Conservation (phyloP, 495 filamentous ascomycete species). For the Daldinia caldariorum region DNA sequence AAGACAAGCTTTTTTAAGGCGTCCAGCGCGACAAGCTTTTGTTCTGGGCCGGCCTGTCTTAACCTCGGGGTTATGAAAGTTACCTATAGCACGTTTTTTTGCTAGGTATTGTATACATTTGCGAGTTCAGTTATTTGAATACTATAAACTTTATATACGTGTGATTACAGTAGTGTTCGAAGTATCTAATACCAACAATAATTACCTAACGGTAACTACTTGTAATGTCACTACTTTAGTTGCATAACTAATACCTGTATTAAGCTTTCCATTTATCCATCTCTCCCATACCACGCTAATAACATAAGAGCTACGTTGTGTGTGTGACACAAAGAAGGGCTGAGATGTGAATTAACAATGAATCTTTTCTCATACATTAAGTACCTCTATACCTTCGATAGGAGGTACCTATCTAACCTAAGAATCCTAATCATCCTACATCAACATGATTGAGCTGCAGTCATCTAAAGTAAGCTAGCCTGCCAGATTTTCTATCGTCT, state of each 20-base stretch:
- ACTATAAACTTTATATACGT: background rate
- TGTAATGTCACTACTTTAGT: background rate
- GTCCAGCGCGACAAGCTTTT: constrained; percentile 42
- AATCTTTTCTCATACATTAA: background rate
- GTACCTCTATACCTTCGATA: too few species aligned
- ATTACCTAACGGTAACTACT: background rate
- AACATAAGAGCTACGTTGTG: background rate
- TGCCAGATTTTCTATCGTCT: constrained; percentile 9
- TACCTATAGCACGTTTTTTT: background rate
- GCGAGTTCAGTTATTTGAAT: background rate
- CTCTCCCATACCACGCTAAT: background rate
- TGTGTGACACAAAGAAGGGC: background rate
- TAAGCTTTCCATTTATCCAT: background rate
- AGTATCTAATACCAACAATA: background rate
- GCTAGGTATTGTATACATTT: background rate
- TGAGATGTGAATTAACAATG: constrained; percentile 1
- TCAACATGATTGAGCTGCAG: constrained; percentile 28
- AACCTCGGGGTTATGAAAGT: constrained; percentile 12
- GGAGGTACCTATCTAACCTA: too few species aligned
- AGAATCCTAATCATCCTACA: background rate
- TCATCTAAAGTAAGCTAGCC: constrained; percentile 8
- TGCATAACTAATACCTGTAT: background rate
- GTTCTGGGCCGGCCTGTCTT: constrained; percentile 38
- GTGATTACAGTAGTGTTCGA: background rate
- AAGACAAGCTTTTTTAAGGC: constrained; percentile 47